Conservation (phyloP, 2,329 filamentous ascomycete species). For the Lomentospora prolificans region DNA sequence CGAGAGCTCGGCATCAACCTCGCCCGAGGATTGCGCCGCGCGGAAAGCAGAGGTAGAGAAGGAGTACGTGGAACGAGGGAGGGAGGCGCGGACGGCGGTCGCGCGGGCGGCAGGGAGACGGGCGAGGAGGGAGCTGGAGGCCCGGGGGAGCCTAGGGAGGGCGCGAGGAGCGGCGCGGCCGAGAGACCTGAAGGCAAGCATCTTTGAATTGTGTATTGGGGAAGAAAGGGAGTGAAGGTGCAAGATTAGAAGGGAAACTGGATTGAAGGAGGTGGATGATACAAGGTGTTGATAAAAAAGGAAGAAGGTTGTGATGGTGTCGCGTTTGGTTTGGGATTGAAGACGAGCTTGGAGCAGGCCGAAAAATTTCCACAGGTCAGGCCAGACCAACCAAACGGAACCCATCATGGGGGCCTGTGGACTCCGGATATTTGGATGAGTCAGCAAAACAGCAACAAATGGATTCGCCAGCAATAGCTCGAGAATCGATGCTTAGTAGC, state of each 20-base stretch:
- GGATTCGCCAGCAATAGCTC: neutral
- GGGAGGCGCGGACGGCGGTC: constrained; percentile 3
- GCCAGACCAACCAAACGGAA: neutral
- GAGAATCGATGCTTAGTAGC: neutral
- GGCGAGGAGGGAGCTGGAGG: neutral
- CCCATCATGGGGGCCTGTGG: neutral
- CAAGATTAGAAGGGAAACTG: constrained; percentile 10
- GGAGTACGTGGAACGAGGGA: constrained; percentile 19
- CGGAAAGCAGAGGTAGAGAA: constrained; percentile 29
- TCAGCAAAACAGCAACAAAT: neutral
- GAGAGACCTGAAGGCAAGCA: constrained; percentile 60
- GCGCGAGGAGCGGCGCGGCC: constrained; percentile 59
- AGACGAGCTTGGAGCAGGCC: neutral
- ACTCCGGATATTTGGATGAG: neutral
- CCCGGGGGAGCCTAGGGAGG: constrained; percentile 19
- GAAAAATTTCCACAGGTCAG: neutral
- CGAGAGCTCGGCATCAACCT: constrained; percentile 69
- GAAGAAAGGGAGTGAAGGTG: constrained; percentile 11
- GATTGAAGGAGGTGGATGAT: neutral
- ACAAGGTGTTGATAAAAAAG: neutral
- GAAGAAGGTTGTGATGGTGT: neutral
- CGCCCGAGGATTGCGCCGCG: constrained; percentile 30
- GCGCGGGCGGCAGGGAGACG: constrained; percentile 1
- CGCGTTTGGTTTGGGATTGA: neutral
- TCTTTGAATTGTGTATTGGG: constrained; percentile 27